phyloP scores from a whole-genome alignment of 2,329 filamentous ascomycete species.

The Xylaria sp. region DNA sequence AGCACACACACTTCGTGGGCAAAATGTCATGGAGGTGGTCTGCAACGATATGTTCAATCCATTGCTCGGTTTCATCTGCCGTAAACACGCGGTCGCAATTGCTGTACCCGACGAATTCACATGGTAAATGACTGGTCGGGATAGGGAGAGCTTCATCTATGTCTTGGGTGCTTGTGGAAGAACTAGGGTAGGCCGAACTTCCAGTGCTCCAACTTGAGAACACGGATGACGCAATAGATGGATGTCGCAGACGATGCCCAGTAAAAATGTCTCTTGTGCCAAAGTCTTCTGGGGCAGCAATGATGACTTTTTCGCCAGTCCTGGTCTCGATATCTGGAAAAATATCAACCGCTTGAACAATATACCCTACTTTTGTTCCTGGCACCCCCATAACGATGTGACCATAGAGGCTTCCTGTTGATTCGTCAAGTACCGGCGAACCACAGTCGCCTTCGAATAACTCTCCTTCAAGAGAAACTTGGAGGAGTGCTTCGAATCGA shows the following conservation, averaged over 20 bases:
- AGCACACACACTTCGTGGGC: conserved; percentile 1
- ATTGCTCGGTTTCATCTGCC: not conserved
- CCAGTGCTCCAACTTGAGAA: too few species aligned
- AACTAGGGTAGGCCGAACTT: too few species aligned
- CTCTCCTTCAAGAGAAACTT: not conserved
- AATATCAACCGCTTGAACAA: conserved; percentile 9
- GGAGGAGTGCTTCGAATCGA: conserved; percentile 11
- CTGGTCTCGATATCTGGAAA: conserved; percentile 10
- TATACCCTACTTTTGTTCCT: conserved; percentile 19
- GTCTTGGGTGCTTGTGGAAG: too few species aligned
- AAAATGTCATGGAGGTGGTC: not conserved
- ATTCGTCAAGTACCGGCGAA: conserved; percentile 17
- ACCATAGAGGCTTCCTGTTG: conserved; percentile 16
- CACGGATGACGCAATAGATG: too few species aligned
- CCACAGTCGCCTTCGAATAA: conserved; percentile 23
- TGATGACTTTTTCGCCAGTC: not conserved
- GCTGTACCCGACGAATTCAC: conserved; percentile 3
- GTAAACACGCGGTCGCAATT: not conserved
- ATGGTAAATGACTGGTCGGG: conserved; percentile 1
- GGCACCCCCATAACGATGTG: conserved; percentile 28
- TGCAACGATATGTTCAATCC: conserved; percentile 11
- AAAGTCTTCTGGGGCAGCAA: too few species aligned
- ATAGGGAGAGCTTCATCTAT: too few species aligned
- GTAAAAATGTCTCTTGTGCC: too few species aligned
- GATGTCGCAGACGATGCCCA: not conserved